Evolutionary conservation across 2,329 filamentous ascomycete genomes (phyloP), one percentile per base, ranked within the genome.

Genomic region (Alternaria atra): DNA sequence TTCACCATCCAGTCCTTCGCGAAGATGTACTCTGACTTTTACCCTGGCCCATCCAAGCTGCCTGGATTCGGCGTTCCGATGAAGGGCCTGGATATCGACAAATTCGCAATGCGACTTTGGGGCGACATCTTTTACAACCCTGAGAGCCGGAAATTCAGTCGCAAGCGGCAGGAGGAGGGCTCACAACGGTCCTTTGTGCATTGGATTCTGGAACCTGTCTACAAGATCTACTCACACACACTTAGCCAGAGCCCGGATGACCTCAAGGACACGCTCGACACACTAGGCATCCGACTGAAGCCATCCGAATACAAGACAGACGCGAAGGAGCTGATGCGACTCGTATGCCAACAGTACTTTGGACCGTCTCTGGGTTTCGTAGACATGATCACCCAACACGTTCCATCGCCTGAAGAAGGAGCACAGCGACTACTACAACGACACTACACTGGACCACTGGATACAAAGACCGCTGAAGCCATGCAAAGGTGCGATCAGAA

Each of bases 71-170:
- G 75, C 34, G 68, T 75, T 51, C 68, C 68, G 1, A 75, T 73
- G 64, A 74, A 75, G 63, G 71, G 70, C 17, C 73, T 98, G 71
- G 93, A 96, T 76, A 84, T 89, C 0, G 86, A 89, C 1, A 94
- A 97, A 70, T 97, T 99, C 77, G 90, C 92, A 17, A 86, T 86
- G 73, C 86, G 95, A 53, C 83, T 99, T 66, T 99, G 95, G 95
- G 95, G 95, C 23, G 94, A 99, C 75, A 90, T 99, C 58, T 99
- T 95, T 81, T 99, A 91, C 84, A 98, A 98, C 75, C 93, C 94
- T 0, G 85, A 84, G 71, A 97, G 92, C 80, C 90, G 94, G 64
- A 94, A 91, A 58, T 99, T 99, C 73, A 97, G 93, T 53, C 87
- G 95, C 64, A 98, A 97, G 77, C 87, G 89, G 0, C 81, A 91